Percentiles rank a stretch among this genome's conserved stretches.
Conservation (phyloP, 805 yeast genomes). For the Debaryomyces tyrocola region DNA sequence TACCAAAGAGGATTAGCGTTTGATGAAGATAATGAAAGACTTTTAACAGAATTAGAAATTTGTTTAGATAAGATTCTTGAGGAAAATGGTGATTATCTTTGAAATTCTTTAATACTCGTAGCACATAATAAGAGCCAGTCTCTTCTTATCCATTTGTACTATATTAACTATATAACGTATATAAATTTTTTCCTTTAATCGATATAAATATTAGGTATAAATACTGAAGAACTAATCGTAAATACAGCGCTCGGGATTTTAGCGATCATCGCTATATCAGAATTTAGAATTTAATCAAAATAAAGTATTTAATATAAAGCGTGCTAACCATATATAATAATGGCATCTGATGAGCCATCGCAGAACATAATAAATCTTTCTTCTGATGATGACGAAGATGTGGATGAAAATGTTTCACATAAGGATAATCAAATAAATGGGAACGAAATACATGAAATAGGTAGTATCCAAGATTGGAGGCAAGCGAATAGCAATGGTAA, state of each 20-base stretch:
- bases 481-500: conserved; percentile 1
- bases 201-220: too few relatives aligned
- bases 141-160: neutral
- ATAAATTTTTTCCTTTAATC: neutral
- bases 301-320: neutral
- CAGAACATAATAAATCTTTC: conserved; percentile 7
- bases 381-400: conserved; percentile 11
- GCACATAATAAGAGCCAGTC: neutral
- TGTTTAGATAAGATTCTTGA: conserved; percentile 50
- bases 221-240: too few relatives aligned
- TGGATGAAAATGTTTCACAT: neutral
- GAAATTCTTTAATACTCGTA: neutral
- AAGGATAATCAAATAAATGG: neutral
- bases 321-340: neutral
- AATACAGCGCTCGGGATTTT: too few relatives aligned
- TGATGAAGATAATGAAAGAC: conserved; percentile 50
- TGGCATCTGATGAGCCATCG: conserved; percentile 1
- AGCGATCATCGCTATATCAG: too few relatives aligned
- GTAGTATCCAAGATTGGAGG: neutral
- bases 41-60: conserved; percentile 47
- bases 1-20: conserved; percentile 75
- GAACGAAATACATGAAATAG: neutral
- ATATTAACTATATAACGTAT: neutral
- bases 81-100: conserved; percentile 57
- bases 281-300: neutral